Evolutionary conservation across 73 alveolate genomes (phyloP).

Genomic region (Paramecium primaurelia): DNA sequence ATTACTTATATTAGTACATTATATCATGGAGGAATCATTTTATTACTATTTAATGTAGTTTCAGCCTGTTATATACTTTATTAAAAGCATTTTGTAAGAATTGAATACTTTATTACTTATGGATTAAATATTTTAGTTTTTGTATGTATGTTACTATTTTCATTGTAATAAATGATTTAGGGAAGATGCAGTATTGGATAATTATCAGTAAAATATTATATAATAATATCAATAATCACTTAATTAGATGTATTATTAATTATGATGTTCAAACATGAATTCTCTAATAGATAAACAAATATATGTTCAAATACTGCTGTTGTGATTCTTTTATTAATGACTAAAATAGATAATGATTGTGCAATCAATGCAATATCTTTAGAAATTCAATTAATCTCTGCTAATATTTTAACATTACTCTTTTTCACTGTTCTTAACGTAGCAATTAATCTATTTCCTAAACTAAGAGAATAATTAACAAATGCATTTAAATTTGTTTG

Average conservation of each 20-base stretch:
- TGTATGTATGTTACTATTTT: slow-evolving; percentile 3
- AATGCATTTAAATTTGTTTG: slow-evolving; percentile 41
- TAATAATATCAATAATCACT: background rate
- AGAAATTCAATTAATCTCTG: background rate
- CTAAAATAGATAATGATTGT: background rate
- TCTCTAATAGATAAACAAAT: background rate
- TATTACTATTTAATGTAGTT: background rate
- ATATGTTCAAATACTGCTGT: slow-evolving; percentile 38
- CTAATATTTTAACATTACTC: background rate
- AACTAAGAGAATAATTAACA: slow-evolving; percentile 1
- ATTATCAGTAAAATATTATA: background rate
- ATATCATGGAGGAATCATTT: slow-evolving; percentile 10
- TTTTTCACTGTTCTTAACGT: background rate
- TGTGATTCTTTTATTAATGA: background rate
- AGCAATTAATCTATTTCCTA: slow-evolving; percentile 2
- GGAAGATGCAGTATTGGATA: background rate
- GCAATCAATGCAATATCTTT: slow-evolving; percentile 24
- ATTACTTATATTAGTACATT: background rate
- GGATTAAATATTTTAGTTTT: background rate
- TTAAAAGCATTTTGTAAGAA: slow-evolving; percentile 36
- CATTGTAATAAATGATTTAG: background rate
- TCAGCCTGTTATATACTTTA: slow-evolving; percentile 21
- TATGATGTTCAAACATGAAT: slow-evolving; percentile 44
- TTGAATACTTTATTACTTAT: slow-evolving; percentile 33
- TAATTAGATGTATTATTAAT: slow-evolving; percentile 7